Evolutionary conservation across 179 eudicot genomes (phyloP).

Genomic region (Heliamphora pulchella): DNA sequence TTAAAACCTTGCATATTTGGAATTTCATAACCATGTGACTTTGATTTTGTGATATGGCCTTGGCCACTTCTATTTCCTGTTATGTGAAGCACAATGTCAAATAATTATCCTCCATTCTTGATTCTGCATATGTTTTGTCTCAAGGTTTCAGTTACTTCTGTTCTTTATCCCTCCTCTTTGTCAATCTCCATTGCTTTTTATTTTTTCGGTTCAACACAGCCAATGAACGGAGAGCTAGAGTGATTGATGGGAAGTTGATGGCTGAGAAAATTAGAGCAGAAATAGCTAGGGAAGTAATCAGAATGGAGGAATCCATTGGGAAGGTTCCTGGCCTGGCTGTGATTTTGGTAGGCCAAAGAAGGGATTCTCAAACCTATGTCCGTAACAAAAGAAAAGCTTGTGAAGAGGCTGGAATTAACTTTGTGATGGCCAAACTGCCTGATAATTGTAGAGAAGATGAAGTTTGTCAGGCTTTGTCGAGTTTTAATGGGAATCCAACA

Average conservation of each 20-base stretch:
- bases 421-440: slow-evolving; percentile 38
- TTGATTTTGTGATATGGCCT: too few species aligned
- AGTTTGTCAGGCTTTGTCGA: slow-evolving; percentile 42
- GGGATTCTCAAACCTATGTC: slow-evolving; percentile 63
- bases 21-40: too few species aligned
- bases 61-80: not conserved
- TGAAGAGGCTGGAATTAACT: slow-evolving; percentile 67
- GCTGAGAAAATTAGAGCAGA: slow-evolving; percentile 53
- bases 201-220: slow-evolving; percentile 28
- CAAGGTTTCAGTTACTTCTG: slow-evolving; percentile 1
- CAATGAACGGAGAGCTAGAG: slow-evolving; percentile 34
- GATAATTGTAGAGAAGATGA: slow-evolving; percentile 57
- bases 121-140: not conserved
- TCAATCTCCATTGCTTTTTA: not conserved
- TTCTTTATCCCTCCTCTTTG: not conserved
- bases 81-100: not conserved
- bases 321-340: slow-evolving; percentile 82
- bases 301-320: slow-evolving; percentile 56
- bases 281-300: slow-evolving; percentile 56
- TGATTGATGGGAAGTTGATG: slow-evolving; percentile 75
- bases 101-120: not conserved
- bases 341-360: slow-evolving; percentile 65
- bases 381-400: slow-evolving; percentile 71
- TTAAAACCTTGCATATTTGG: too few species aligned
- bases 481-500: slow-evolving; percentile 50